These are phyloP conservation scores for Dendrobium chrysotoxum DNA, from an alignment of 106 monocot genomes.

Conservation along the genomic window DNA sequence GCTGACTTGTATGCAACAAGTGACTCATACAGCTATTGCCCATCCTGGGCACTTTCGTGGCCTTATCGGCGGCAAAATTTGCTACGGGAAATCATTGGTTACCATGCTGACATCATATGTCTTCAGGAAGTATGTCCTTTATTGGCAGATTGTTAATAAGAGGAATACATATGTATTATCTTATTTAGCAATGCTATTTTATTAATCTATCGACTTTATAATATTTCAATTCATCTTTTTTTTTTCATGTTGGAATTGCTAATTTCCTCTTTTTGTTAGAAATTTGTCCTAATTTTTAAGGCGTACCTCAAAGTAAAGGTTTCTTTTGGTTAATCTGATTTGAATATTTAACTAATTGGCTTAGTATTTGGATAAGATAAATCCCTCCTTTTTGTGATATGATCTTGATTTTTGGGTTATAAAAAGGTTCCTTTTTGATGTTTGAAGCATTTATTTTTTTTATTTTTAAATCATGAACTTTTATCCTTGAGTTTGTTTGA, in stretches of 20 bases:
- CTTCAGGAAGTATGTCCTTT: slow-evolving; percentile 83
- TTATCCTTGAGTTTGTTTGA: neutral
- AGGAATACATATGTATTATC: neutral
- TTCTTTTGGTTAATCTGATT: neutral
- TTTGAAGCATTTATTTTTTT: neutral
- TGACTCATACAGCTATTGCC: slow-evolving; percentile 86
- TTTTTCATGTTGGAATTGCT: neutral
- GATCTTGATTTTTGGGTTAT: neutral
- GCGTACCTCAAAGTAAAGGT: neutral
- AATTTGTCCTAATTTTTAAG: neutral
- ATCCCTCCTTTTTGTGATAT: neutral
- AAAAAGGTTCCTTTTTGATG: neutral
- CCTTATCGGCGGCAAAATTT: slow-evolving; percentile 88
- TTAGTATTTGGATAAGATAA: neutral
- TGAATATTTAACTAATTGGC: neutral
- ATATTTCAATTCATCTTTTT: neutral
- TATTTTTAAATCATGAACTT: no score
- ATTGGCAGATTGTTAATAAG: neutral
- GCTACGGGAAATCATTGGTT: slow-evolving; percentile 86
- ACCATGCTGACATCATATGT: slow-evolving; percentile 96
- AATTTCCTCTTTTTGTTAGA: neutral
- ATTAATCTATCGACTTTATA: neutral
- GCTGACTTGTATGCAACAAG: slow-evolving; percentile 81
- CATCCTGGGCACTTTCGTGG: slow-evolving; percentile 99
- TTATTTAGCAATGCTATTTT: neutral